Evolutionary conservation across 768 basidiomycete species (phyloP).

Genomic region (Mrakia frigida): DNA sequence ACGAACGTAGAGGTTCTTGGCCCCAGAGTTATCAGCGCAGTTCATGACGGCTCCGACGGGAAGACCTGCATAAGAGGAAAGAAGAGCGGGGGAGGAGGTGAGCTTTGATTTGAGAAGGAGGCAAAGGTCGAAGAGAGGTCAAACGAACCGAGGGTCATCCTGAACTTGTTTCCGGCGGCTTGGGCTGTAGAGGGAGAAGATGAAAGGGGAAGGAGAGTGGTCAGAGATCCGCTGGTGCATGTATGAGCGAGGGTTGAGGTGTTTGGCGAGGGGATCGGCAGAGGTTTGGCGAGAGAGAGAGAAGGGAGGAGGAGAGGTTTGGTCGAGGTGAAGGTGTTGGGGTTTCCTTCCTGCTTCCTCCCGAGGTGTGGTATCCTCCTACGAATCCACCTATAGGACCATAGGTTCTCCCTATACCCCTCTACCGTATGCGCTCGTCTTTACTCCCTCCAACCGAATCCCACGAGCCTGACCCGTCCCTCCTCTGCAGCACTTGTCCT

Average conservation of each 20-base stretch:
- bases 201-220: not conserved
- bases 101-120: not conserved
- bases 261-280: not conserved
- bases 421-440: not conserved
- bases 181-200: conserved; percentile 20
- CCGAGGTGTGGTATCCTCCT: not conserved
- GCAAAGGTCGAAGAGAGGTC: not conserved
- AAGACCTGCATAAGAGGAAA: conserved; percentile 63
- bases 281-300: not conserved
- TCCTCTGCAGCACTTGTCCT: not conserved
- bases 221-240: not conserved
- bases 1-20: conserved; percentile 75
- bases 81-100: not conserved
- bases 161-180: conserved; percentile 83
- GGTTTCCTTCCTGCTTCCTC: not conserved
- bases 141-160: conserved; percentile 58
- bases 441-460: not conserved
- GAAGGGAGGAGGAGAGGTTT: not conserved
- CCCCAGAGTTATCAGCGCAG: conserved; percentile 98
- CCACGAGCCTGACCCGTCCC: not conserved
- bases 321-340: not conserved
- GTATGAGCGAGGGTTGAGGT: too few species aligned
- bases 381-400: not conserved
- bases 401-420: not conserved
- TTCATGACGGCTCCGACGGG: conserved; percentile 80